phyloP scores from a whole-genome alignment of 371 early-diverging fungal genomes.

The Circinella minor region DNA sequence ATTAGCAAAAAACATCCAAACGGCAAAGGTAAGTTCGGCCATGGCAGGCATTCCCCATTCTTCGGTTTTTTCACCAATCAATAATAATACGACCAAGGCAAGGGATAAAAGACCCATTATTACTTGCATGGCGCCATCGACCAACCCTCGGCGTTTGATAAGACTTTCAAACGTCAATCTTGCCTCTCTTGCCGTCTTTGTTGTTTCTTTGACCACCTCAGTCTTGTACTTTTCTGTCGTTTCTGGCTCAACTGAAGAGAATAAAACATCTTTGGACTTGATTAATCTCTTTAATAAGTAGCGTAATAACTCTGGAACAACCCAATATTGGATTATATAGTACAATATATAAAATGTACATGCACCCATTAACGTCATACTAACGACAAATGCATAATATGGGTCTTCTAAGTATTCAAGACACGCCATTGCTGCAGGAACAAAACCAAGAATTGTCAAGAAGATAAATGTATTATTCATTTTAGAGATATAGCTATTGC shows the following conservation, averaged over 20 bases:
- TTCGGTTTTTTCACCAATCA: slow-evolving; percentile 9
- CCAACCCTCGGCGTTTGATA: not conserved
- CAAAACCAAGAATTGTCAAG: slow-evolving; percentile 6
- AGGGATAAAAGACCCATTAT: slow-evolving; percentile 12
- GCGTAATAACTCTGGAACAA: slow-evolving; percentile 5
- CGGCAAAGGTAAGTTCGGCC: slow-evolving; percentile 11
- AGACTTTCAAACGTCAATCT: slow-evolving; percentile 10
- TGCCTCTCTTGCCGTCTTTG: slow-evolving; percentile 7
- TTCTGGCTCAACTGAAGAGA: not conserved
- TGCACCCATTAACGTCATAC: not conserved
- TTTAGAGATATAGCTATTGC: slow-evolving; percentile 8
- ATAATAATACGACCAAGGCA: not conserved
- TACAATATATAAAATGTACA: slow-evolving; percentile 3
- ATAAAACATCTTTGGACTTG: not conserved
- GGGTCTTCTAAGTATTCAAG: slow-evolving; percentile 11
- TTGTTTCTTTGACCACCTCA: slow-evolving; percentile 1
- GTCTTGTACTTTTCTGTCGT: not conserved
- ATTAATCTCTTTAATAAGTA: not conserved
- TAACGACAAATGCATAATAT: slow-evolving; percentile 2
- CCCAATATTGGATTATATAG: slow-evolving; percentile 14
- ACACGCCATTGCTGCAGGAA: slow-evolving; percentile 13
- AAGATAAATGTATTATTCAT: slow-evolving; percentile 11
- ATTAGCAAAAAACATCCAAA: slow-evolving; percentile 18
- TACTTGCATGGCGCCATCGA: slow-evolving; percentile 9
- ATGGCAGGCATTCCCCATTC: slow-evolving; percentile 2